phyloP scores from a whole-genome alignment of 352 stramenopile genomes.

The Pythium aquatile region DNA sequence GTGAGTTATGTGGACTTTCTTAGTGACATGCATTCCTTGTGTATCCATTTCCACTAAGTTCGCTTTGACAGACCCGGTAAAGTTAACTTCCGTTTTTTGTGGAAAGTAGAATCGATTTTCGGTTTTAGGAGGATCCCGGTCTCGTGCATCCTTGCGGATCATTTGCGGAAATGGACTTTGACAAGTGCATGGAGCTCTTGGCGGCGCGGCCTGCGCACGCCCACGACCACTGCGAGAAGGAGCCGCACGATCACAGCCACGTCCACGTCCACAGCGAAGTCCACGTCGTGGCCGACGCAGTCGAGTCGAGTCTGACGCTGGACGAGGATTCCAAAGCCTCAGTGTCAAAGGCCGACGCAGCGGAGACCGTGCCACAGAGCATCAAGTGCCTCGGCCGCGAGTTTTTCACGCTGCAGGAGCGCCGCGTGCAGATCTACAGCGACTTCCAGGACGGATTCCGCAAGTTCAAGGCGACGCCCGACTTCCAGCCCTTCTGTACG shows the following conservation, averaged over 20 bases:
- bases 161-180: slow-evolving; percentile 55
- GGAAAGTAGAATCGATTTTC: background rate
- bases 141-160: background rate
- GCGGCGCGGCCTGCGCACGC: slow-evolving; percentile 51
- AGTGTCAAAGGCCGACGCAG: background rate
- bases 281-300: slow-evolving; percentile 18
- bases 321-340: slow-evolving; percentile 1
- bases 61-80: background rate
- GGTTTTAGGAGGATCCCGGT: slow-evolving; percentile 4
- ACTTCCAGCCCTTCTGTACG: slow-evolving; percentile 68
- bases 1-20: slow-evolving; percentile 7
- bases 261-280: slow-evolving; percentile 6
- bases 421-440: slow-evolving; percentile 66
- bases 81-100: slow-evolving; percentile 5
- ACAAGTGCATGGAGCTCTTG: slow-evolving; percentile 64
- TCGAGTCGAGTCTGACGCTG: slow-evolving; percentile 13
- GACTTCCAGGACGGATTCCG: slow-evolving; percentile 70
- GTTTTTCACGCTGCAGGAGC: slow-evolving; percentile 62
- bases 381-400: slow-evolving; percentile 30
- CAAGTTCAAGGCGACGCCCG: slow-evolving; percentile 57
- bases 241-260: slow-evolving; percentile 17
- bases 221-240: slow-evolving; percentile 56
- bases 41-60: background rate
- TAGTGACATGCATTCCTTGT: background rate
- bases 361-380: background rate